phyloP scores from a whole-genome alignment of 768 basidiomycete genomes.

The Mrakia gelida region DNA sequence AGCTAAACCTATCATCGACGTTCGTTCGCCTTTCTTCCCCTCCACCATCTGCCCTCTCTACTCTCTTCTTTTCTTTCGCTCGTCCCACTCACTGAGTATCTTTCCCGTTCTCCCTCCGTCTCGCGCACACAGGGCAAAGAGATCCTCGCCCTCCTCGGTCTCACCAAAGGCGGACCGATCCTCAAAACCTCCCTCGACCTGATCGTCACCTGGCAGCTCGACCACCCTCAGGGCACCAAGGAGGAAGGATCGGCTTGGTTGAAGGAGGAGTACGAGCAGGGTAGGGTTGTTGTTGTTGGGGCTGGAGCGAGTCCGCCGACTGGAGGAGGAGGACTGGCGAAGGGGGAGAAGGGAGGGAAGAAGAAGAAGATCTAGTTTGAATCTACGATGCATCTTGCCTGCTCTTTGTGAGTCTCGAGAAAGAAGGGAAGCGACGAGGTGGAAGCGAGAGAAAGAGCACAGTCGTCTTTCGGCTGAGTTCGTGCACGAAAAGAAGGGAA shows the following conservation, averaged over 20 bases:
- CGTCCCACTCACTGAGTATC: background rate
- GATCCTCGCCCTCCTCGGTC: slow-evolving; percentile 54
- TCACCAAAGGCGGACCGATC: slow-evolving; percentile 62
- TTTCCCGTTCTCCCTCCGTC: background rate
- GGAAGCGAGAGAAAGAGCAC: no score
- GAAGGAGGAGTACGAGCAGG: slow-evolving; percentile 4
- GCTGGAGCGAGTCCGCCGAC: background rate
- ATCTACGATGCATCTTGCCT: no score
- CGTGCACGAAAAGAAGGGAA: no score
- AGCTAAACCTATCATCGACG: slow-evolving; percentile 69
- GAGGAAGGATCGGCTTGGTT: background rate
- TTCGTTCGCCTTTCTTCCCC: slow-evolving; percentile 48
- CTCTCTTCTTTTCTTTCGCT: background rate
- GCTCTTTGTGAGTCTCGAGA: no score
- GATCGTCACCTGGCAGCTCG: slow-evolving; percentile 81
- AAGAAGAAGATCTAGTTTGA: slow-evolving; percentile 17
- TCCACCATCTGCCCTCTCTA: background rate
- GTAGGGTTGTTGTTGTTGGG: background rate
- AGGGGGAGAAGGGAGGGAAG: background rate
- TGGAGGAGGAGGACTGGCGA: background rate
- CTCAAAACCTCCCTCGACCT: slow-evolving; percentile 59
- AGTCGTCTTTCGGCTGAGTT: no score
- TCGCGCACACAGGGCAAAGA: slow-evolving; percentile 61
- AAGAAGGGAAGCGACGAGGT: no score
- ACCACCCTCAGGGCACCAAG: slow-evolving; percentile 51